Evolutionary conservation across 1,284 basidiomycete species (phyloP).

Genomic region (Tremellales sp.): DNA sequence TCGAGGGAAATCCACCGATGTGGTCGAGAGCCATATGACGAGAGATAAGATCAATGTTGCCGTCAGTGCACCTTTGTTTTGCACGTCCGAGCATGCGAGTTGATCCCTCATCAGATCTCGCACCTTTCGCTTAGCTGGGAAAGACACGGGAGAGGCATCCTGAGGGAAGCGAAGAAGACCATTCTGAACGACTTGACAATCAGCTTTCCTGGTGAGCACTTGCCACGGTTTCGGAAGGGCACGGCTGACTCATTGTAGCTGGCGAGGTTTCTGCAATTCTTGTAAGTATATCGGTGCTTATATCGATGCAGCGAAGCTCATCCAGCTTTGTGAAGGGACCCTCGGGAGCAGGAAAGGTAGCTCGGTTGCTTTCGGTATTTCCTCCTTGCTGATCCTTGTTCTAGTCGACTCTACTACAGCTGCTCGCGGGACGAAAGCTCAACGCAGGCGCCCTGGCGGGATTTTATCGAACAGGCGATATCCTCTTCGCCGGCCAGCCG

Average conservation of each 20-base stretch:
- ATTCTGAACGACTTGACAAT: constrained; percentile 51
- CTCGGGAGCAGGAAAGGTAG: constrained; percentile 50
- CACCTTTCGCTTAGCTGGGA: constrained; percentile 42
- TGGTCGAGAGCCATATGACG: constrained; percentile 45
- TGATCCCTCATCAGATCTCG: constrained; percentile 21
- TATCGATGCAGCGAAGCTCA: constrained; percentile 10
- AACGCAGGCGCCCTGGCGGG: constrained; percentile 43
- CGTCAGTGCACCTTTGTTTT: constrained; percentile 12
- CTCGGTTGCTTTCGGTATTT: neutral
- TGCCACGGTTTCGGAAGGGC: neutral
- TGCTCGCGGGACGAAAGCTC: constrained; percentile 49
- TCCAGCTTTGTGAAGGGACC: constrained; percentile 26
- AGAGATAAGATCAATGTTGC: constrained; percentile 47
- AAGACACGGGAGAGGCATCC: constrained; percentile 24
- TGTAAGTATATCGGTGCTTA: neutral
- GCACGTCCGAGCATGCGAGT: constrained; percentile 4
- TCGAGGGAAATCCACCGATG: constrained; percentile 42
- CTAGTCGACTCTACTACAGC: constrained; percentile 51
- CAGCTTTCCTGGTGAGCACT: constrained; percentile 45
- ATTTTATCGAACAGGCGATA: constrained; percentile 41
- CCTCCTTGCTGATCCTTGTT: constrained; percentile 12
- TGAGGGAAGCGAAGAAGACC: constrained; percentile 34
- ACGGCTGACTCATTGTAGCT: constrained; percentile 14
- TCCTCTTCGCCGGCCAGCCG: constrained; percentile 45
- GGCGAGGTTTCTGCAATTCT: constrained; percentile 54